These are phyloP conservation scores for Eremothecium cymbalariae DNA, from an alignment of 1,139 yeast species.

Conservation along the genomic window DNA sequence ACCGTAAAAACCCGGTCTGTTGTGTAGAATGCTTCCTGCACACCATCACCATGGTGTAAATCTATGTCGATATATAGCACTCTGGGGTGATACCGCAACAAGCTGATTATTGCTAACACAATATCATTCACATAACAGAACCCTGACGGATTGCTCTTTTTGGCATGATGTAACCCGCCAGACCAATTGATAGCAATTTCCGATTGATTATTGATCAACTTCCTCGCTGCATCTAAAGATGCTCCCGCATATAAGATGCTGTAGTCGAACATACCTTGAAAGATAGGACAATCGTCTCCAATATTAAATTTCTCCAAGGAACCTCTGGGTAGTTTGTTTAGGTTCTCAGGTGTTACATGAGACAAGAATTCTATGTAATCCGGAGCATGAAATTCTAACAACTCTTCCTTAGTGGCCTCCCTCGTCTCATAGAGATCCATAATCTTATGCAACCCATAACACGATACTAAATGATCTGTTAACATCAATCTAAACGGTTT, in stretches of 20 bases:
- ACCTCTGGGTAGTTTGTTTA: constrained; percentile 46
- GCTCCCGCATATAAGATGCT: constrained; percentile 86
- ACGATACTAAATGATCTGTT: constrained; percentile 83
- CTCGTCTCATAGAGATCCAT: constrained; percentile 88
- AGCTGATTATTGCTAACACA: constrained; percentile 74
- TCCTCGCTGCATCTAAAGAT: constrained; percentile 83
- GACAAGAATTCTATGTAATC: constrained; percentile 80
- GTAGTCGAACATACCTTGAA: constrained; percentile 89
- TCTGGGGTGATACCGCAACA: constrained; percentile 79
- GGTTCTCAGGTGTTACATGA: constrained; percentile 73
- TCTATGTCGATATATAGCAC: constrained; percentile 93
- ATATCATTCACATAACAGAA: constrained; percentile 94
- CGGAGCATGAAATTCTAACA: constrained; percentile 72
- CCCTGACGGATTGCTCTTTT: constrained; percentile 88
- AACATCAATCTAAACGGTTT: constrained; percentile 93
- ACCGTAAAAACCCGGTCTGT: constrained; percentile 95
- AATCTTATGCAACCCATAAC: constrained; percentile 75
- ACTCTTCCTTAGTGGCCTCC: constrained; percentile 71
- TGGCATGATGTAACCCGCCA: constrained; percentile 96
- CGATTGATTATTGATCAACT: constrained; percentile 73
- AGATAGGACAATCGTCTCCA: constrained; percentile 97
- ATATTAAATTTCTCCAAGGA: constrained; percentile 74
- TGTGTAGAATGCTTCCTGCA: constrained; percentile 92
- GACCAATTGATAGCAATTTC: constrained; percentile 97
- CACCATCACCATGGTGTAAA: constrained; percentile 97